These are phyloP conservation scores for Articulospora tetracladia DNA, from an alignment of 495 filamentous ascomycete species.

Conservation along the genomic window DNA sequence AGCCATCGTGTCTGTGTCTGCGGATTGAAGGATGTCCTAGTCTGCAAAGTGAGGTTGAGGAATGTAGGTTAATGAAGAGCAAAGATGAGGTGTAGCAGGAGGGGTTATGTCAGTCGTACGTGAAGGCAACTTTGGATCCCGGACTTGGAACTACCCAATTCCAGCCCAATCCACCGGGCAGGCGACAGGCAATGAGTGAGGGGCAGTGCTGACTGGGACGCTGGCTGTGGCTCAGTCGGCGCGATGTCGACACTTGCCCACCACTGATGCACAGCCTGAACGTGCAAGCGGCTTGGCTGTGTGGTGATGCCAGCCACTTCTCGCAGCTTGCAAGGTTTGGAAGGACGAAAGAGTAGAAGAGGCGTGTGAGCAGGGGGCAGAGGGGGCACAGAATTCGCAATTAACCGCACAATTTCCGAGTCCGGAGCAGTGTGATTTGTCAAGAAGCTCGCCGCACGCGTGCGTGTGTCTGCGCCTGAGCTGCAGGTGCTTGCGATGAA, in stretches of 20 bases:
- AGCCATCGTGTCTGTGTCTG: conserved; percentile 15
- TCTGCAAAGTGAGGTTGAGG: neutral
- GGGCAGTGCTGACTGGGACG: conserved; percentile 8
- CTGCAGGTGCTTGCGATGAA: neutral
- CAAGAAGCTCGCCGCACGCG: no score
- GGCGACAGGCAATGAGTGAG: no score
- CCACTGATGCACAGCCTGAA: neutral
- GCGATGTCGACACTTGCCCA: neutral
- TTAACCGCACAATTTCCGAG: no score
- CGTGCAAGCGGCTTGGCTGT: conserved; percentile 9
- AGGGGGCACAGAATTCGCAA: no score
- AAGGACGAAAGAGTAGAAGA: no score
- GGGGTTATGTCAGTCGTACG: conserved; percentile 15
- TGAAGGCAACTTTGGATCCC: neutral
- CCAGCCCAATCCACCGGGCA: no score
- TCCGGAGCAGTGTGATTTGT: no score
- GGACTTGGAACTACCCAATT: neutral
- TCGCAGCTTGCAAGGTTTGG: no score
- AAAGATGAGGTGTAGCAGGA: conserved; percentile 7
- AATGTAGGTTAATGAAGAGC: conserved; percentile 11
- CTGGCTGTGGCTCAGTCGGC: neutral
- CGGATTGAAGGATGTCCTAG: neutral
- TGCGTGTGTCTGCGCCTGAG: no score
- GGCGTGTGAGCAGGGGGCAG: no score
- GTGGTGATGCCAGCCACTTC: no score